Percentiles rank a stretch among this genome's conserved stretches.
These are phyloP conservation scores for Immersiporthe knoxdaviesiana DNA, from an alignment of 2,329 filamentous ascomycete genomes.

Conservation along the genomic window DNA sequence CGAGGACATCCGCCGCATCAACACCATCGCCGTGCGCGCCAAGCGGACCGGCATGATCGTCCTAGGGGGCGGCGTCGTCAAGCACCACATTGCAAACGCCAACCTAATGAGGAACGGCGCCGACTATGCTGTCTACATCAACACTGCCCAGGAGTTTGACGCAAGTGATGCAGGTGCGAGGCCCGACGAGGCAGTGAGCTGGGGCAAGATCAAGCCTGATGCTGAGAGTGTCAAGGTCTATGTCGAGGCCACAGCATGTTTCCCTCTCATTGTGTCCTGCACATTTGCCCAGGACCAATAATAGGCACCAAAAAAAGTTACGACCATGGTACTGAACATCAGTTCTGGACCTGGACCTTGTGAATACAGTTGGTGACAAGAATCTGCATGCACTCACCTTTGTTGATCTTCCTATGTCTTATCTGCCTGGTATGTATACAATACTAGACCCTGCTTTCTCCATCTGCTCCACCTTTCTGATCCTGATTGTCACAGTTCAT, in stretches of 20 bases:
- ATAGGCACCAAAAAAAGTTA: no score
- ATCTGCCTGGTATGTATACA: not conserved
- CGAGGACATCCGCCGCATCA: conserved; percentile 90
- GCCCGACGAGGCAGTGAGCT: conserved; percentile 95
- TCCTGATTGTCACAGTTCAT: not conserved
- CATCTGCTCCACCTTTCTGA: no score
- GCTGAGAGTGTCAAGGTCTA: conserved; percentile 90
- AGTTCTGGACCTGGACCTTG: not conserved
- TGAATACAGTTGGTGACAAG: no score
- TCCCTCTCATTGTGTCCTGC: conserved; percentile 68
- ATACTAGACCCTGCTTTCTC: no score
- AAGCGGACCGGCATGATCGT: conserved; percentile 94
- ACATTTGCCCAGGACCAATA: conserved; percentile 62
- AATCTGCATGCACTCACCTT: no score
- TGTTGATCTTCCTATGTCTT: no score
- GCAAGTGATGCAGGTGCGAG: conserved; percentile 94
- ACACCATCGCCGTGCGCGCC: conserved; percentile 86
- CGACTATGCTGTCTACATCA: conserved; percentile 96
- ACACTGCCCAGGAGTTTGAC: conserved; percentile 96
- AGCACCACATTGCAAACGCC: conserved; percentile 98
- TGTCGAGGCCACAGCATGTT: conserved; percentile 66
- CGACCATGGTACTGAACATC: no score
- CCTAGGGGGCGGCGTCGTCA: conserved; percentile 90
- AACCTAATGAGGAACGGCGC: conserved; percentile 97
- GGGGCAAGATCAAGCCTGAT: conserved; percentile 95